Evolutionary conservation across 306 rosid species (phyloP), one percentile per base, ranked within the genome.

Genomic region (Leucaena leucocephala): DNA sequence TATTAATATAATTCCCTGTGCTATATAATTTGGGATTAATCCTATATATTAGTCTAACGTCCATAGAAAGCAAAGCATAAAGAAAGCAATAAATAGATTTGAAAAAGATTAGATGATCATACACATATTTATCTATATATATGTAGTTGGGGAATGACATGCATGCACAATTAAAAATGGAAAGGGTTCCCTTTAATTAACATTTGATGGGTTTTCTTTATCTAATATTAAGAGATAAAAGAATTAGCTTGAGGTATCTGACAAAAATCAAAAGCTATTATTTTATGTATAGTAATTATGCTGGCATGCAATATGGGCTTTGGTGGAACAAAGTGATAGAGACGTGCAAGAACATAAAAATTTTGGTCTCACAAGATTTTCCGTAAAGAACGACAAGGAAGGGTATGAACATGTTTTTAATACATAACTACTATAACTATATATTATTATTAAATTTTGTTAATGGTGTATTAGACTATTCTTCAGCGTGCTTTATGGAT

Each of bases 401-500:
- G 36, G 12, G 50, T 19, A 34, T 8, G 40, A 36, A 10, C 13
- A 13, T 42, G 42, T 34, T 59, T 40, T 33, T 34, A 52, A 75
- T 62, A 10, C 19, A 71, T 33, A 35, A 35, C 43, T 35, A 55
- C 35, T 4, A 22, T 22, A 7, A 58, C 15, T 58, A 27, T 27
- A 27, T 27, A 58, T 58, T 21, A 58, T 52, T 38, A 33, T 62
- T 62, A 11, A 19, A 33, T 34, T 43, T 49, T 62, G 13, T 70
- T 48, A 21, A 63, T 77, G 39, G 42, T 59, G 67, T 38, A 35
- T 65, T 67, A 22, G 74, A 94, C 79, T 76, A 78, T 87, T 92
- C 68, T 80, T 90, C 94, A 94, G 91, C 97, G 93, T 76, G 77
- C 84, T 84, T 90, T 75, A 85, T 87, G 98, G 94, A 86, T 89